phyloP scores from a whole-genome alignment of 192 early-diverging fungal genomes.

The Mycoemilia scoparia region DNA sequence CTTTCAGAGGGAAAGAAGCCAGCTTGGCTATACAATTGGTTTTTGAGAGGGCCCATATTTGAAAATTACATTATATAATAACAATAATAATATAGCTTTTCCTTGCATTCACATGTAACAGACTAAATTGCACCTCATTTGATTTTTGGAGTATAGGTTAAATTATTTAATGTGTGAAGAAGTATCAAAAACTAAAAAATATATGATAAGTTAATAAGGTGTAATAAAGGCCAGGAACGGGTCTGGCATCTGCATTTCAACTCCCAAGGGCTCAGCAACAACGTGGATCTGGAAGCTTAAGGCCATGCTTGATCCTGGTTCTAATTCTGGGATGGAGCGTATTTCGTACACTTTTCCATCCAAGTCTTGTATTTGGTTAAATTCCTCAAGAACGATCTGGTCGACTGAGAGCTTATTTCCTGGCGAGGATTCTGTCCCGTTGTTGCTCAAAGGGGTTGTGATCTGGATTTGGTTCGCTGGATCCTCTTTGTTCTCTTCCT shows the following conservation, averaged over 20 bases:
- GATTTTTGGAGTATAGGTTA: too few species aligned
- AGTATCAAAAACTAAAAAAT: not conserved
- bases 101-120: too few species aligned
- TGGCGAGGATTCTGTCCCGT: slow-evolving; percentile 9
- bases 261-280: slow-evolving; percentile 8
- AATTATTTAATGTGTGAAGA: too few species aligned
- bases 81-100: too few species aligned
- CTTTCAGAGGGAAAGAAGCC: too few species aligned
- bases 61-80: too few species aligned
- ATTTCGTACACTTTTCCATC: slow-evolving; percentile 22
- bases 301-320: slow-evolving; percentile 14
- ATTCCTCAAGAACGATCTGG: too few species aligned
- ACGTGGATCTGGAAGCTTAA: slow-evolving; percentile 22
- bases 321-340: slow-evolving; percentile 12
- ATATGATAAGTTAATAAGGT: slow-evolving; percentile 5
- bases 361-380: too few species aligned
- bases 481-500: slow-evolving; percentile 9
- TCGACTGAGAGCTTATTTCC: slow-evolving; percentile 20
- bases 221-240: slow-evolving; percentile 24
- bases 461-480: slow-evolving; percentile 7
- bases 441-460: slow-evolving; percentile 16
- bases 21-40: too few species aligned
- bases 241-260: slow-evolving; percentile 11
- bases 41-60: too few species aligned
- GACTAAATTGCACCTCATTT: too few species aligned